Base-by-base conservation (phyloP, 768 basidiomycete genomes). In the Rubroboletus pulcherrimus region DNA sequence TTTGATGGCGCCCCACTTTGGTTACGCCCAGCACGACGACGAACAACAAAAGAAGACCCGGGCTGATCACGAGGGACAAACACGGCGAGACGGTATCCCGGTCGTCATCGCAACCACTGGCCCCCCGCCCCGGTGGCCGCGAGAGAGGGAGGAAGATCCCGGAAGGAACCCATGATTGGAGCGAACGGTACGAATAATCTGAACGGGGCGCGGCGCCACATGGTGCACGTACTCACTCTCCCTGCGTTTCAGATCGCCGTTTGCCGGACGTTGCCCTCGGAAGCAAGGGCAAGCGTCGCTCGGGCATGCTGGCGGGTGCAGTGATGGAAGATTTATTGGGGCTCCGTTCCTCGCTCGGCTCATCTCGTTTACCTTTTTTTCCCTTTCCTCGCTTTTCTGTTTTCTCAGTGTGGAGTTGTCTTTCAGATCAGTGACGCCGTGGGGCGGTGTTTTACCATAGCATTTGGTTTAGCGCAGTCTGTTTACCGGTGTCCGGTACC, bases 11-110 rank as follows among this genome's bases (percentile, higher is more conserved):
- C 35, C 8, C 49, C 39, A n/a, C 19, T 40, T 50, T n/a, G 38
- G 49, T 40, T 19, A 47, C 34, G 39, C 43, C 45, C 40, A 37
- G 34, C 35, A 26, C 34, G 35, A 45, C 47, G n/a, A 55, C 48
- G 37, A 39, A 31, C 53, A 29, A 10, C 24, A 41, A 40, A 48
- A 21, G 47, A 29, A 42, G 49, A 72, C 11, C 72, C 48, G 70
- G 39, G 68, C 9, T 51, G 66, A 56, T 71, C 72, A 24, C 67
- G 72, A 5, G 74, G 69, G n/a, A 44, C 8, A 56, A 75, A 78
- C 47, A 47, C 51, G 58, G 49, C n/a, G 40, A 26, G 53, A 63
- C 46, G 50, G 55, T 53, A 49, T 46, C 71, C 69, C 52, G 67
- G 69, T 63, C 68, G 66, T 54, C 68, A 70, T 70, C 68, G 60